Conservation (phyloP, 768 basidiomycete genomes). For the Termitomyces sp. region DNA sequence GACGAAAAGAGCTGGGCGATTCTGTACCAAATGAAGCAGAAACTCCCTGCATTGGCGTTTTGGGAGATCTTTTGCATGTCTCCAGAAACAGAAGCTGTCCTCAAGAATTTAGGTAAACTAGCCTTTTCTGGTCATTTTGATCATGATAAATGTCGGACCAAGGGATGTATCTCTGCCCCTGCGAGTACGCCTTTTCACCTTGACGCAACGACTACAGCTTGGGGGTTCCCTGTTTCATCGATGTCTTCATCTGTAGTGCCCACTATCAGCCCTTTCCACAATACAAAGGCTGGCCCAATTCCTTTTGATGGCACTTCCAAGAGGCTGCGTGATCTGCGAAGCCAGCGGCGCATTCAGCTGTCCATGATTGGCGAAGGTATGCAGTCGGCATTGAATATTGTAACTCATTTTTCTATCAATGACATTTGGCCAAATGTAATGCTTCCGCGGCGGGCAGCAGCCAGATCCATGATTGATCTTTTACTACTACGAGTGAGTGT, state of each 20-base stretch:
- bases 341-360: neutral
- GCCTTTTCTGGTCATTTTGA: neutral
- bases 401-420: neutral
- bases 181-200: neutral
- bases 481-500: neutral
- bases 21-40: neutral
- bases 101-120: neutral
- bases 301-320: neutral
- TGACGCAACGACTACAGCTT: neutral
- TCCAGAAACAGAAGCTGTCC: neutral
- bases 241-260: neutral
- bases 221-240: neutral
- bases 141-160: neutral
- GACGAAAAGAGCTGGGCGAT: neutral
- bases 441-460: neutral
- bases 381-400: neutral
- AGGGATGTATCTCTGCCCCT: neutral
- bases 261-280: no score
- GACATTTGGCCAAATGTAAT: neutral
- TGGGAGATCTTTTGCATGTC: conserved; percentile 11
- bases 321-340: neutral
- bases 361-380: neutral
- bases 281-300: neutral
- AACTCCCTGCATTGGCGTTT: neutral
- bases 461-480: neutral